These are phyloP conservation scores for Begonia masoniana DNA, from an alignment of 306 rosid genomes.

Conservation along the genomic window DNA sequence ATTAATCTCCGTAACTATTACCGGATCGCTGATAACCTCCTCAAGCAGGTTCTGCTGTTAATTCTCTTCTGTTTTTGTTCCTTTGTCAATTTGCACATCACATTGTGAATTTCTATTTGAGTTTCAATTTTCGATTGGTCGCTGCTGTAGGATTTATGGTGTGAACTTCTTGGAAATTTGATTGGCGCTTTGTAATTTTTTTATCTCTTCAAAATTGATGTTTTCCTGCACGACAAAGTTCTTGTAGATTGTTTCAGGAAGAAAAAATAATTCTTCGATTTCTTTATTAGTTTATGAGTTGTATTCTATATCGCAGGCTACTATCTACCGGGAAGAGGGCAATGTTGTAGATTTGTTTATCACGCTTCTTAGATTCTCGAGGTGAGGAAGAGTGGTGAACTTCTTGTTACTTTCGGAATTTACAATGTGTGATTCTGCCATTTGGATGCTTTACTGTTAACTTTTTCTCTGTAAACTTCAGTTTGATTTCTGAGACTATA, in stretches of 20 bases:
- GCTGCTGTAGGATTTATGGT: too few species aligned
- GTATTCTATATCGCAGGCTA: constrained; percentile 39
- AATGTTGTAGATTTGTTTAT: constrained; percentile 80
- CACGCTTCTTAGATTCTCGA: constrained; percentile 81
- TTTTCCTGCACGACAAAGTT: too few species aligned
- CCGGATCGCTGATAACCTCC: constrained; percentile 87
- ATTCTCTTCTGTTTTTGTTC: neutral
- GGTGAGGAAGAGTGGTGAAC: constrained; percentile 28
- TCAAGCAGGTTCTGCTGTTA: constrained; percentile 52
- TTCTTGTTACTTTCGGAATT: constrained; percentile 3
- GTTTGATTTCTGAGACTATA: constrained; percentile 95
- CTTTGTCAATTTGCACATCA: neutral
- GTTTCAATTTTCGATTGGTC: too few species aligned
- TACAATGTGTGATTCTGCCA: neutral
- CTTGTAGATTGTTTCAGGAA: too few species aligned
- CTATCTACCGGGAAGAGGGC: constrained; percentile 65
- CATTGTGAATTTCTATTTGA: neutral
- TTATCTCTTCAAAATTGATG: too few species aligned
- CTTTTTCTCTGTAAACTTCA: constrained; percentile 14
- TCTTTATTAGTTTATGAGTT: neutral
- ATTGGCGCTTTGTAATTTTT: too few species aligned
- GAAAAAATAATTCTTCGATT: too few species aligned
- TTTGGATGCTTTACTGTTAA: neutral
- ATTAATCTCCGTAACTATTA: constrained; percentile 71
- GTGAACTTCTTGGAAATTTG: too few species aligned